These are phyloP conservation scores for Ophiosphaerella korrae DNA, from an alignment of 2,329 filamentous ascomycete species.

Conservation along the genomic window DNA sequence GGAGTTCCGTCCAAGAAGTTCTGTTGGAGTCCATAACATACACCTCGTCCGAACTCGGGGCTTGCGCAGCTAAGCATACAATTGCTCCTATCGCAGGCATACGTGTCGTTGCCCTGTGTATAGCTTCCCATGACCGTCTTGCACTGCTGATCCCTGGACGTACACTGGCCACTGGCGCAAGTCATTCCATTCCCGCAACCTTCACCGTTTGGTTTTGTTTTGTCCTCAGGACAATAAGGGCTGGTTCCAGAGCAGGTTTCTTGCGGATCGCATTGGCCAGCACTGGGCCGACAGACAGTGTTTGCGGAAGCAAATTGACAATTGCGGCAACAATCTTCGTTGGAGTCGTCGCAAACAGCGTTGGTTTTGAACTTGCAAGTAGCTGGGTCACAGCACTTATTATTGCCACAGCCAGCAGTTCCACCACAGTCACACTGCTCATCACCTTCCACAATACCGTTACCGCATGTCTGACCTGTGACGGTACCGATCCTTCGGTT, in stretches of 20 bases:
- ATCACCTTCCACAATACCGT: slow-evolving; percentile 92
- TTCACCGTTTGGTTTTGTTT: slow-evolving; percentile 70
- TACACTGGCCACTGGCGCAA: slow-evolving; percentile 94
- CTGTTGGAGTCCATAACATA: slow-evolving; percentile 79
- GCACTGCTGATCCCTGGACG: slow-evolving; percentile 88
- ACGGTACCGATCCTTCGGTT: slow-evolving; percentile 85
- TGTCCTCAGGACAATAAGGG: slow-evolving; percentile 75
- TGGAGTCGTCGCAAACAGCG: slow-evolving; percentile 81
- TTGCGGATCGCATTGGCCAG: slow-evolving; percentile 80
- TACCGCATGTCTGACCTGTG: slow-evolving; percentile 85
- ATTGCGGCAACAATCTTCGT: slow-evolving; percentile 79
- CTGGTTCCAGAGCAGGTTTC: slow-evolving; percentile 79
- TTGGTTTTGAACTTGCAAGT: slow-evolving; percentile 83
- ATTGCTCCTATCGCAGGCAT: slow-evolving; percentile 73
- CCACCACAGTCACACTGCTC: slow-evolving; percentile 98
- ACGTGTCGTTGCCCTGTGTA: slow-evolving; percentile 75
- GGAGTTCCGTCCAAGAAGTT: slow-evolving; percentile 92
- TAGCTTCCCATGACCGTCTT: slow-evolving; percentile 79
- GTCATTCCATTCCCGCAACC: slow-evolving; percentile 73
- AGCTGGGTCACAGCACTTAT: slow-evolving; percentile 80
- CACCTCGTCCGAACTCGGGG: slow-evolving; percentile 66
- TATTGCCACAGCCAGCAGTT: slow-evolving; percentile 68
- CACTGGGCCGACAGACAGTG: slow-evolving; percentile 80
- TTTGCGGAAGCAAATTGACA: slow-evolving; percentile 71
- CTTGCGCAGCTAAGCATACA: slow-evolving; percentile 80